A percentile compares a stretch with the other conserved stretches of the same genome.
These are phyloP conservation scores for Heterobasidion parviporum DNA, from an alignment of 1,284 basidiomycete genomes.

Conservation along the genomic window DNA sequence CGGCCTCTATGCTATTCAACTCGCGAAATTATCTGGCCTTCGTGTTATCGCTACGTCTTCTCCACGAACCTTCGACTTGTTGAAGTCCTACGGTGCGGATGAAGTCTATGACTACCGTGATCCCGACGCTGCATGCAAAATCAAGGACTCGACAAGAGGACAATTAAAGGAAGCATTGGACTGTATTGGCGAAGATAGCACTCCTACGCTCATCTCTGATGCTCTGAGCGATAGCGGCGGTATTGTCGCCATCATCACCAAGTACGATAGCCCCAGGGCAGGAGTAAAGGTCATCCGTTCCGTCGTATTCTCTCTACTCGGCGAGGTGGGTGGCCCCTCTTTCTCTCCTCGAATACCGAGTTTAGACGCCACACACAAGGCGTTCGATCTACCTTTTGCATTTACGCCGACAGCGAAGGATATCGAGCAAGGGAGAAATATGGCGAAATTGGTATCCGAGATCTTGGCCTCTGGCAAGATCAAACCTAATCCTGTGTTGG, in stretches of 20 bases:
- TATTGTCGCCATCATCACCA: background rate
- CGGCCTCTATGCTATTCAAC: conserved; percentile 30
- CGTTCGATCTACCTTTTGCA: background rate
- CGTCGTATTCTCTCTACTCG: conserved; percentile 1
- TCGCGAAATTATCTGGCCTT: conserved; percentile 29
- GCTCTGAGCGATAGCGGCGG: conserved; percentile 4
- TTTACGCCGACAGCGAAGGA: background rate
- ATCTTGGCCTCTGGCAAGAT: background rate
- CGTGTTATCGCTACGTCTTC: conserved; percentile 31
- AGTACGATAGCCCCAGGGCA: background rate
- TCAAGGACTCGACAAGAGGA: conserved; percentile 3
- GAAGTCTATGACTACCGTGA: conserved; percentile 29
- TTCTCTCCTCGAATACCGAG: background rate
- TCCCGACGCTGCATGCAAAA: conserved; percentile 11
- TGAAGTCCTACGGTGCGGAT: conserved; percentile 27
- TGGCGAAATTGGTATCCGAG: background rate
- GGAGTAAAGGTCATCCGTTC: background rate
- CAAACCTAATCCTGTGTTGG: background rate
- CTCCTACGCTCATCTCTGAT: background rate
- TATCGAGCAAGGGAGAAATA: background rate
- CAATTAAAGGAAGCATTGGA: conserved; percentile 4
- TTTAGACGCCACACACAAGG: background rate
- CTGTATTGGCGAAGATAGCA: conserved; percentile 1
- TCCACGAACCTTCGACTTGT: conserved; percentile 21
- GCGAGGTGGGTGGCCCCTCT: background rate